Evolutionary conservation across 306 rosid species (phyloP).

Genomic region (Echinosophora koreensis): DNA sequence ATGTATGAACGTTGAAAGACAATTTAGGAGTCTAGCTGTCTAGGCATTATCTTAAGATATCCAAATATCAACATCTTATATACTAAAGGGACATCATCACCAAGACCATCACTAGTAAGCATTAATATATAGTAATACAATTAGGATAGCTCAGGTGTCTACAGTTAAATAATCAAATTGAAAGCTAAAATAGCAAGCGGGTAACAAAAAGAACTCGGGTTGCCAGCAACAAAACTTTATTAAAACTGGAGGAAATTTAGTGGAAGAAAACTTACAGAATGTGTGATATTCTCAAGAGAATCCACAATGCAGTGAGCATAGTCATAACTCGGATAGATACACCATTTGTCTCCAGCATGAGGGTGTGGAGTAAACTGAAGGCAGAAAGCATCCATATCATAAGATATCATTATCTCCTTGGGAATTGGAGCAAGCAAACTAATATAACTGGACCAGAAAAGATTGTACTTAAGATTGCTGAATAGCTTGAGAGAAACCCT

Average conservation of each 20-base stretch:
- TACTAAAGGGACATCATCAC: background rate
- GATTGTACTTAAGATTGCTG: no score
- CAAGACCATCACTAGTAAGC: background rate
- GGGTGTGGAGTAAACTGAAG: conserved; percentile 94
- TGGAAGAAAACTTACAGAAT: conserved; percentile 73
- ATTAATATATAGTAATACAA: background rate
- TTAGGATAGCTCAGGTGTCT: background rate
- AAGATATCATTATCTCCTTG: conserved; percentile 29
- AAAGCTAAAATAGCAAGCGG: conserved; percentile 5
- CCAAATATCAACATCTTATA: conserved; percentile 9
- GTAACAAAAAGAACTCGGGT: background rate
- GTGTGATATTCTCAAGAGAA: conserved; percentile 96
- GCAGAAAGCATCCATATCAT: conserved; percentile 41
- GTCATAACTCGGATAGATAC: conserved; percentile 98
- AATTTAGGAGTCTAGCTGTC: background rate
- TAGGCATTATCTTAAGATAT: conserved; percentile 8
- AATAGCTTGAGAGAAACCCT: no score
- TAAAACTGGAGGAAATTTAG: conserved; percentile 6
- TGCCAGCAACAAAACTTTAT: conserved; percentile 9
- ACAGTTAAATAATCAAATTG: background rate
- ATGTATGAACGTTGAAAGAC: background rate
- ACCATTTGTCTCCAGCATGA: conserved; percentile 99
- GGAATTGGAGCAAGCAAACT: conserved; percentile 34
- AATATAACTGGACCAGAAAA: no score
- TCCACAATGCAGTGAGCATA: conserved; percentile 97